Base-by-base conservation (phyloP, 148 eudicot species). In the Silene conica region DNA sequence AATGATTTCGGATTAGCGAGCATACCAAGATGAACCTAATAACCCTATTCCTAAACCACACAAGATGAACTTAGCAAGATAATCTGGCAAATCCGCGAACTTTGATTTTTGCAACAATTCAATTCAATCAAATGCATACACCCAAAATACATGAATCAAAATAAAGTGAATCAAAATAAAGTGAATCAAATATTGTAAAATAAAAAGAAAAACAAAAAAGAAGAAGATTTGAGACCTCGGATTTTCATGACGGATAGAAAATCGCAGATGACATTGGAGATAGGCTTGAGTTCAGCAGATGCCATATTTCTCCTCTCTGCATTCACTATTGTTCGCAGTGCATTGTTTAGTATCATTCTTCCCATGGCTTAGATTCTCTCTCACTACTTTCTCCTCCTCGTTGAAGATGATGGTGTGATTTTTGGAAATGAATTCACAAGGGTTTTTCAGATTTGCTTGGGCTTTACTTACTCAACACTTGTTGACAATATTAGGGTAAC, bases 171-270 rank as follows among this genome's bases (percentile, higher is more conserved):
- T n/a, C n/a, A n/a, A n/a, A 28, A 28, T 28, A 3, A 28, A 28
- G 3, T 3, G 31, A 28, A 28, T 28, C 31, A 28, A 28, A 28
- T 1, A 28, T 28, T 28, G 31, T 1, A 28, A 28, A 28, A 28
- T n/a, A n/a, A 28, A 1, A 28, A 28, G 3, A 28, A 1, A 45
- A 28, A 46, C 1, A 22, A 25, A 5, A 2, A 20, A 6, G 28
- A 0, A 12, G 3, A 57, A 5, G 21, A 22, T 28, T 28, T 28
- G 3, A 6, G 67, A 94, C 98, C 98, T 88, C 98, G 84, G 54
- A 78, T 65, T 76, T 94, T 91, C 98, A 94, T 91, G 83, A 94
- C 91, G 34, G 69, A 76, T 76, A 91, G 91, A 72, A 91, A 94
- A 19, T 90, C 82, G 20, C 96, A 79, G 70, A 92, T 86, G 76